phyloP scores from a whole-genome alignment of 768 basidiomycete genomes.

The Baorangia bicolor region DNA sequence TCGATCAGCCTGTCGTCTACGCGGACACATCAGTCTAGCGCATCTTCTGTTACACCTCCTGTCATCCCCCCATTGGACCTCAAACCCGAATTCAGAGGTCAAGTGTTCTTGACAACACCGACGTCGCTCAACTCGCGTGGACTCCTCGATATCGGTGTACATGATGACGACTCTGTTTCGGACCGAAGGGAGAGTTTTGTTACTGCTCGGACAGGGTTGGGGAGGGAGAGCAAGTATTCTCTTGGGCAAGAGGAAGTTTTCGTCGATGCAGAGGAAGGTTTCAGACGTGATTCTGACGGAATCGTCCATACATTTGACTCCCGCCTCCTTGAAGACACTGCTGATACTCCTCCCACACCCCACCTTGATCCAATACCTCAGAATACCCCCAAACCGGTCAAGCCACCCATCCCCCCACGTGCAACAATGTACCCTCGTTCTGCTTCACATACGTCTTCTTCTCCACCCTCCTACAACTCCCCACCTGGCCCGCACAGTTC shows the following conservation, averaged over 20 bases:
- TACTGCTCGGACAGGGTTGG: conserved; percentile 39
- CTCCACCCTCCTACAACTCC: conserved; percentile 26
- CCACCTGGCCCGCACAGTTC: conserved; percentile 19
- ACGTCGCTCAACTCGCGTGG: conserved; percentile 25
- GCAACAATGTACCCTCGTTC: conserved; percentile 14
- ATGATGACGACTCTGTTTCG: conserved; percentile 43
- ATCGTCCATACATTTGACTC: conserved; percentile 22
- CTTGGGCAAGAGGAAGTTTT: conserved; percentile 28
- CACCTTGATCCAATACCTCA: conserved; percentile 1
- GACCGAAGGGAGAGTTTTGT: conserved; percentile 58
- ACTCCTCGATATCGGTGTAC: conserved; percentile 25
- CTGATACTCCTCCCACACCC: conserved; percentile 4
- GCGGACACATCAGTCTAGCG: conserved; percentile 50
- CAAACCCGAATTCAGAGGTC: conserved; percentile 49
- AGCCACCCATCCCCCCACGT: conserved; percentile 24
- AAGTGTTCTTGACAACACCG: conserved; percentile 28
- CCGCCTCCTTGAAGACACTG: conserved; percentile 13
- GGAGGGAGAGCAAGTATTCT: conserved; percentile 33
- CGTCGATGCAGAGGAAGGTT: conserved; percentile 30
- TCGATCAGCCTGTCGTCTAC: conserved; percentile 65
- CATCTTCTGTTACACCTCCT: conserved; percentile 41
- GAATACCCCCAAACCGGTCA: conserved; percentile 2
- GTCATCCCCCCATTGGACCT: conserved; percentile 61
- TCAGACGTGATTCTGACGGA: conserved; percentile 22
- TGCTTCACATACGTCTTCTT: conserved; percentile 16